A percentile compares a stretch with the other conserved stretches of the same genome.
These are phyloP conservation scores for Neurospora sp. DNA, from an alignment of 495 filamentous ascomycete genomes.

Conservation along the genomic window DNA sequence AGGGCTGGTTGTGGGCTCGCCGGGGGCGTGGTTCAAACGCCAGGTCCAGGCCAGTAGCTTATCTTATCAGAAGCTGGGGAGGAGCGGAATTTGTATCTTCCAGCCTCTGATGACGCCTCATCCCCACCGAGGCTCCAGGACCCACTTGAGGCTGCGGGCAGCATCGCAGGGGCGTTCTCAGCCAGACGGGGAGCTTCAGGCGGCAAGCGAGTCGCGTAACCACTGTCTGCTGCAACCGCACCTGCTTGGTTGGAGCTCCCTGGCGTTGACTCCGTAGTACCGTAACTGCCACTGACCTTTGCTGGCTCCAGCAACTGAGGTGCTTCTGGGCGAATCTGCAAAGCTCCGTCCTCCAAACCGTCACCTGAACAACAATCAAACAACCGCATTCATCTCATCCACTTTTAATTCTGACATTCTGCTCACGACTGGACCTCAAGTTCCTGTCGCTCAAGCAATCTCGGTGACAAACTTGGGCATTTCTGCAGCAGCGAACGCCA, in stretches of 20 bases:
- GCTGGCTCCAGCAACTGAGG: not conserved
- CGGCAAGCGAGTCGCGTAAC: constrained; percentile 36
- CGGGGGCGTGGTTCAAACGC: not conserved
- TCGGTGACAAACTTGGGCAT: not conserved
- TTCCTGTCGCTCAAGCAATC: not conserved
- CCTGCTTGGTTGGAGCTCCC: not conserved
- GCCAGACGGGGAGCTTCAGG: constrained; percentile 14
- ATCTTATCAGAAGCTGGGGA: not conserved
- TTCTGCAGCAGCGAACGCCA: not conserved
- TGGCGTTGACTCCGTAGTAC: not conserved
- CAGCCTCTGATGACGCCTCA: not conserved
- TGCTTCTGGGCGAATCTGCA: constrained; percentile 9
- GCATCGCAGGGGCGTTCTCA: not conserved
- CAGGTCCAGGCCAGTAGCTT: not conserved
- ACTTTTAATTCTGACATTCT: not conserved
- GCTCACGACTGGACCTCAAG: not conserved
- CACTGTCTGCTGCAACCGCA: constrained; percentile 12
- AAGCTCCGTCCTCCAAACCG: constrained; percentile 14
- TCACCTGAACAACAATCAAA: constrained; percentile 5
- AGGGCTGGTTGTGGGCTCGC: not conserved
- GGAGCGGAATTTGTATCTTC: constrained; percentile 3
- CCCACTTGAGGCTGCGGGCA: not conserved
- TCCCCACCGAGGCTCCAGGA: not conserved
- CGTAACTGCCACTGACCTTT: constrained; percentile 9
- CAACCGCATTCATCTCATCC: not conserved